Percentiles rank a stretch among this genome's conserved stretches.
Conservation (phyloP, 768 basidiomycete species). For the Megacollybia marginata region DNA sequence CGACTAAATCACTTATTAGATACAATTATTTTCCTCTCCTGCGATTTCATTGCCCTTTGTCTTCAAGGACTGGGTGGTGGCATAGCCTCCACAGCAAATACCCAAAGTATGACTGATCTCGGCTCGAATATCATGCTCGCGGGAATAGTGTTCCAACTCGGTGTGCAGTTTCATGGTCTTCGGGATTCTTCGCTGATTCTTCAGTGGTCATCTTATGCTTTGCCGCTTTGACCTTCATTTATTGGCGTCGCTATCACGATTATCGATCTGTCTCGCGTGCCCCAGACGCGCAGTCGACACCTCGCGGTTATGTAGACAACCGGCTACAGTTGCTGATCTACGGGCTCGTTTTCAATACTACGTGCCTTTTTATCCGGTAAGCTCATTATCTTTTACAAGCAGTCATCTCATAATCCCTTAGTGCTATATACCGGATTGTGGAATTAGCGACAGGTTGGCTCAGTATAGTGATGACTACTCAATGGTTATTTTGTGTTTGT, state of each 20-base stretch:
- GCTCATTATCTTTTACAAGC: slow-evolving; percentile 1
- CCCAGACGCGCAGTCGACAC: background rate
- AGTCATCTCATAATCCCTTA: background rate
- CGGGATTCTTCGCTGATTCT: background rate
- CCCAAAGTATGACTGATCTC: background rate
- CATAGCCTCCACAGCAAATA: slow-evolving; percentile 26
- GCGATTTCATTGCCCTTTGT: slow-evolving; percentile 43
- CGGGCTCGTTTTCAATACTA: slow-evolving; percentile 23
- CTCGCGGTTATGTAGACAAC: background rate
- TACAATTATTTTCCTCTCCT: slow-evolving; percentile 33
- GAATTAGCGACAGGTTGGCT: slow-evolving; percentile 37
- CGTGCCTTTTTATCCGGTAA: slow-evolving; percentile 36
- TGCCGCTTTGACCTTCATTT: background rate
- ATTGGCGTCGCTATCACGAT: background rate
- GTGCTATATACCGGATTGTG: slow-evolving; percentile 35
- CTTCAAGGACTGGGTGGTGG: slow-evolving; percentile 54
- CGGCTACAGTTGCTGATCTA: slow-evolving; percentile 15
- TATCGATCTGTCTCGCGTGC: background rate
- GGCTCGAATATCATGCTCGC: slow-evolving; percentile 13
- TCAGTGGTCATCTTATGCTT: slow-evolving; percentile 1
- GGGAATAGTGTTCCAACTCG: slow-evolving; percentile 44
- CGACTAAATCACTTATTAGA: slow-evolving; percentile 20
- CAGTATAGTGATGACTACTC: slow-evolving; percentile 34
- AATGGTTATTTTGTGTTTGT: slow-evolving; percentile 32
- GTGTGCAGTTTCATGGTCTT: slow-evolving; percentile 6